These are phyloP conservation scores for Lachancea quebecensis DNA, from an alignment of 805 yeast genomes.

Conservation along the genomic window DNA sequence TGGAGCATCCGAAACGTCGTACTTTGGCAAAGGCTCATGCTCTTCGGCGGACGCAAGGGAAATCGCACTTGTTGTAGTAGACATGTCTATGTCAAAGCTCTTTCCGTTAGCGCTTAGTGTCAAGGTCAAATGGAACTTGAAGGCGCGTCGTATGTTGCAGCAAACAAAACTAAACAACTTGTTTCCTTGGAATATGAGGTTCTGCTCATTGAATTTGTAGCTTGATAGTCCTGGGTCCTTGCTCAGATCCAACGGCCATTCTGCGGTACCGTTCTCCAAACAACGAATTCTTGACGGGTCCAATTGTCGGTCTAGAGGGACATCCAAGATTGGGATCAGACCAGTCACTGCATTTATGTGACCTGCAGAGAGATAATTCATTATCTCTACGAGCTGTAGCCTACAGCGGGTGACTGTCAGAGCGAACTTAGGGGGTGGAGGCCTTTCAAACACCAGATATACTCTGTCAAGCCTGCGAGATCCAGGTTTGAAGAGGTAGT, in stretches of 20 bases:
- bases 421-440: background rate
- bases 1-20: constrained; percentile 2
- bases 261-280: background rate
- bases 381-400: constrained; percentile 23
- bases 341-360: constrained; percentile 18
- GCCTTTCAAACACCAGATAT: constrained; percentile 10
- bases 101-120: constrained; percentile 22
- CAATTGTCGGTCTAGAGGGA: constrained; percentile 1
- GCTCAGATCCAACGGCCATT: constrained; percentile 1
- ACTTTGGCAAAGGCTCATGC: constrained; percentile 4
- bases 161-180: constrained; percentile 26
- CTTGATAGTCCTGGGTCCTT: background rate
- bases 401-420: constrained; percentile 2
- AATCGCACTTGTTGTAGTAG: constrained; percentile 20
- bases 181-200: constrained; percentile 29
- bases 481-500: constrained; percentile 21
- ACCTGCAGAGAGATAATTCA: constrained; percentile 26
- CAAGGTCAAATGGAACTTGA: constrained; percentile 22
- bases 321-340: constrained; percentile 20
- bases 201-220: constrained; percentile 26
- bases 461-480: constrained; percentile 22
- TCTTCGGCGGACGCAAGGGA: background rate
- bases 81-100: constrained; percentile 20
- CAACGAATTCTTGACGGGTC: background rate
- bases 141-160: constrained; percentile 24